phyloP scores from a whole-genome alignment of 179 eudicot species.

The Sideroxylon spinosum region DNA sequence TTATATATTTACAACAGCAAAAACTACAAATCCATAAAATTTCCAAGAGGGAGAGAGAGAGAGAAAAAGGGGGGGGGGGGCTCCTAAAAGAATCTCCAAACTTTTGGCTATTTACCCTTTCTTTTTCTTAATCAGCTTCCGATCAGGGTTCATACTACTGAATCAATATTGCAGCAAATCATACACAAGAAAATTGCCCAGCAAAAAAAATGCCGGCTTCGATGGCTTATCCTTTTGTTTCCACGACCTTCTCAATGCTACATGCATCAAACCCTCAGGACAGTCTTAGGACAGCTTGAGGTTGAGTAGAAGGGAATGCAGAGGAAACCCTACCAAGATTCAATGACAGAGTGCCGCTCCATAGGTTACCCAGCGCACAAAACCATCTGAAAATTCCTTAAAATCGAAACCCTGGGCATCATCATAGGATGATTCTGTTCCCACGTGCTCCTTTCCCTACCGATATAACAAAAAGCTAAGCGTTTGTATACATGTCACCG shows the following conservation, averaged over 20 bases:
- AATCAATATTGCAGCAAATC: slow-evolving; percentile 5
- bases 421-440: slow-evolving; percentile 27
- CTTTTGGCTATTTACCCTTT: slow-evolving; percentile 34
- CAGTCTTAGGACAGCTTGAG: neutral
- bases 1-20: slow-evolving; percentile 31
- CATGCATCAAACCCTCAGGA: neutral
- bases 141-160: neutral
- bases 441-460: slow-evolving; percentile 31
- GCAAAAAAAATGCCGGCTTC: neutral
- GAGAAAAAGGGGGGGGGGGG: no score
- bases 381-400: slow-evolving; percentile 51
- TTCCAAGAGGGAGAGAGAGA: no score
- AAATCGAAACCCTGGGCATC: slow-evolving; percentile 20
- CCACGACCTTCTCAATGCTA: neutral
- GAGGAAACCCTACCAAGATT: slow-evolving; percentile 11
- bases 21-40: slow-evolving; percentile 3
- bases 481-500: neutral
- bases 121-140: neutral
- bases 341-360: slow-evolving; percentile 50
- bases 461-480: neutral
- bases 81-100: slow-evolving; percentile 34
- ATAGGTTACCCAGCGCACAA: slow-evolving; percentile 49
- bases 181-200: neutral
- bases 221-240: neutral
- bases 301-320: neutral